Evolutionary conservation across 345 rosid genomes (phyloP).

Genomic region (Bretschneidera sinensis): DNA sequence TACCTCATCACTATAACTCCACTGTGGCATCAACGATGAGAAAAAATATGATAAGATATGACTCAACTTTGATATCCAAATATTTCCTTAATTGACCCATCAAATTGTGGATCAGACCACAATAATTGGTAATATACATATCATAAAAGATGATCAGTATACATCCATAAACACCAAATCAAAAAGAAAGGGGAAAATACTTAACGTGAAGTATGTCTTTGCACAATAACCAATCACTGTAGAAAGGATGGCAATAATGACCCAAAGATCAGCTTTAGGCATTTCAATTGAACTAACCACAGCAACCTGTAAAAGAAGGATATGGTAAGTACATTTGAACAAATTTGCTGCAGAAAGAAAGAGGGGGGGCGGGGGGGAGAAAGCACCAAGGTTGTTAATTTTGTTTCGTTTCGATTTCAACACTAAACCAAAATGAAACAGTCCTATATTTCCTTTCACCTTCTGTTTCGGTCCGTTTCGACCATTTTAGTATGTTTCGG

Average conservation of each 20-base stretch:
- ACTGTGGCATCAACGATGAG: no score
- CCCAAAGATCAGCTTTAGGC: constrained; percentile 88
- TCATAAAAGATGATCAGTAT: neutral
- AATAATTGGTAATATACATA: no score
- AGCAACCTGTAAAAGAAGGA: constrained; percentile 52
- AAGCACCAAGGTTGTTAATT: no score
- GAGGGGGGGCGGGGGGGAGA: neutral
- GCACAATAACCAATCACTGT: constrained; percentile 93
- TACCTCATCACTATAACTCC: no score
- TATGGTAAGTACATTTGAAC: neutral
- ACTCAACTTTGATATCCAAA: neutral
- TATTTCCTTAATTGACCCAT: neutral
- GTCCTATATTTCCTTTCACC: no score
- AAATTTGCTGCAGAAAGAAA: neutral
- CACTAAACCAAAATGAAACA: no score
- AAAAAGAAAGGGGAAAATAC: constrained; percentile 20
- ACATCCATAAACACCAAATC: neutral
- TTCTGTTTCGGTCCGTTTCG: no score
- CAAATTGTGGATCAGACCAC: no score
- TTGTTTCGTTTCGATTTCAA: no score
- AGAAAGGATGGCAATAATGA: constrained; percentile 75
- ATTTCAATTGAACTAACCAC: constrained; percentile 67
- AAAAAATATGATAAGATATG: neutral
- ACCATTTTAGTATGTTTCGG: no score
- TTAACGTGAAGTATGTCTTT: constrained; percentile 96